Evolutionary conservation across 371 early-diverging fungal species (phyloP).

Genomic region (Mucor indicus): DNA sequence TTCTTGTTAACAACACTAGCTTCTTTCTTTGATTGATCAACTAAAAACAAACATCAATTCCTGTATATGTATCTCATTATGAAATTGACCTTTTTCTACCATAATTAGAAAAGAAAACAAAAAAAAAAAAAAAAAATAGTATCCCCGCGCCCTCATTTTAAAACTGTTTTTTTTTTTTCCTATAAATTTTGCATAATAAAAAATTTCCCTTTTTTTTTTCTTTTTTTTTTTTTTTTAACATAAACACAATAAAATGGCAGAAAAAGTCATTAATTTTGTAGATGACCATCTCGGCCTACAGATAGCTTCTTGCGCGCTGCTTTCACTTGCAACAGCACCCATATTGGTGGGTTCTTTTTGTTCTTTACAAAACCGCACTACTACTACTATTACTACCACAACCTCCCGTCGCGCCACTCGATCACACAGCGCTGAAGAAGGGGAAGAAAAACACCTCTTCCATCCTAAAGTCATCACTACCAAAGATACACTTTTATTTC

Average conservation of each 20-base stretch:
- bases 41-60: too few relatives aligned
- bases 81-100: too few relatives aligned
- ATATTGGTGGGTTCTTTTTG: conserved; percentile 14
- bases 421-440: conserved; percentile 7
- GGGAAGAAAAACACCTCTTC: neutral
- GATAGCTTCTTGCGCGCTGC: conserved; percentile 12
- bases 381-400: neutral
- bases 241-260: neutral
- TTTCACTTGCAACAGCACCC: conserved; percentile 13
- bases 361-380: conserved; percentile 1
- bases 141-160: neutral
- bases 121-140: neutral
- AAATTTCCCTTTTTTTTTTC: conserved; percentile 1
- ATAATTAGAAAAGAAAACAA: neutral
- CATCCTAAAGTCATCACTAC: conserved; percentile 6
- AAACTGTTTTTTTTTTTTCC: too few relatives aligned
- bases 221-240: neutral
- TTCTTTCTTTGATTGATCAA: too few relatives aligned
- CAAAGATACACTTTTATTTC: conserved; percentile 13
- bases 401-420: neutral
- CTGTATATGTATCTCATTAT: too few relatives aligned
- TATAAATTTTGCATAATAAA: too few relatives aligned
- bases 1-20: too few relatives aligned
- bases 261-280: conserved; percentile 1
- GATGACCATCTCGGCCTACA: conserved; percentile 13